Conservation (phyloP, 2,329 filamentous ascomycete species). For the Aspergillus aculeatinus region DNA sequence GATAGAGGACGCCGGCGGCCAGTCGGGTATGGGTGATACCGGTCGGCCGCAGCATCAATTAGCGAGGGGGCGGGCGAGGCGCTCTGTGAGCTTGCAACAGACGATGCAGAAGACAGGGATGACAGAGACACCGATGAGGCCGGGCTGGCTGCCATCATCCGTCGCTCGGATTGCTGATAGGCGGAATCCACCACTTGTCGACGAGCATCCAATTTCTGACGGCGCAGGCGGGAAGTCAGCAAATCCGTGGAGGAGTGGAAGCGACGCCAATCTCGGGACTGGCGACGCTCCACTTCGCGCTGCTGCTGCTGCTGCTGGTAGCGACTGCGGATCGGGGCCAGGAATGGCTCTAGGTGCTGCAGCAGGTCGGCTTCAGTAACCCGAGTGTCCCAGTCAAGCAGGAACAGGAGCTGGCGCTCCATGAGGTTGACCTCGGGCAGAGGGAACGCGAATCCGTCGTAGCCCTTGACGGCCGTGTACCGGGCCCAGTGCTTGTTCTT, state of each 20-base stretch:
- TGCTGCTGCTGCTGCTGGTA: slow-evolving; percentile 55
- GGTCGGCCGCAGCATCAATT: slow-evolving; percentile 30
- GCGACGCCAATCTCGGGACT: slow-evolving; percentile 38
- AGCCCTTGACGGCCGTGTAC: slow-evolving; percentile 76
- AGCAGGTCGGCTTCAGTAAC: slow-evolving; percentile 85
- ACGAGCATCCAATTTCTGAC: slow-evolving; percentile 36
- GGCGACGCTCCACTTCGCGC: slow-evolving; percentile 37
- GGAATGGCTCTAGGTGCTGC: slow-evolving; percentile 80
- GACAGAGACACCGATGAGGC: slow-evolving; percentile 26
- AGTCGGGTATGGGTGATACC: slow-evolving; percentile 38
- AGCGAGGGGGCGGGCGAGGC: slow-evolving; percentile 25
- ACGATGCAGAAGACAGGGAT: slow-evolving; percentile 17
- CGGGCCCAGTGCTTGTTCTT: slow-evolving; percentile 99
- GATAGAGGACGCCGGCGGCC: slow-evolving; percentile 27
- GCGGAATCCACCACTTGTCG: slow-evolving; percentile 16
- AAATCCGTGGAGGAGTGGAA: slow-evolving; percentile 38
- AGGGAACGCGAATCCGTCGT: slow-evolving; percentile 82
- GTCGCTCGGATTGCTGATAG: slow-evolving; percentile 11
- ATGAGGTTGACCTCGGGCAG: slow-evolving; percentile 97
- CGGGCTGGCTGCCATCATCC: slow-evolving; percentile 30
- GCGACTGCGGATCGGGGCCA: slow-evolving; percentile 73
- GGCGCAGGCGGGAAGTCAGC: slow-evolving; percentile 36
- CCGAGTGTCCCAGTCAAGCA: slow-evolving; percentile 90
- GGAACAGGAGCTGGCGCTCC: slow-evolving; percentile 96
- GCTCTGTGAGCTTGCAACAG: slow-evolving; percentile 11